Base-by-base conservation (phyloP, 495 filamentous ascomycete species). In the Clavariopsis aquatica region DNA sequence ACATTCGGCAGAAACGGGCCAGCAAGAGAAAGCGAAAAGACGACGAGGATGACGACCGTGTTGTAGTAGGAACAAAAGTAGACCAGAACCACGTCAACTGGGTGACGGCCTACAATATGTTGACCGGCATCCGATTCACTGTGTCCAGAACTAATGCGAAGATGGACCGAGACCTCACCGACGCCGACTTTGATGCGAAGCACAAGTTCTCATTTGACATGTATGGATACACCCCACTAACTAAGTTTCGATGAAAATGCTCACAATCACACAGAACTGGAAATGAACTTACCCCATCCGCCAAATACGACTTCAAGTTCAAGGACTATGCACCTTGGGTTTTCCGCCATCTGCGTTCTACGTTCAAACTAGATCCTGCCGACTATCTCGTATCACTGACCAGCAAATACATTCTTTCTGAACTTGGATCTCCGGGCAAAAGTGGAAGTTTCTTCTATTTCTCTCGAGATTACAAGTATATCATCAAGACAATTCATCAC, bases 261-360 rank as follows among this genome's bases (percentile, higher is more conserved):
- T 43, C 26, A 45, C 62, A 29, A 46, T 23, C 13, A 54, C 9
- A 23, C 69, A 92, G 90, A 70, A 96, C 93, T 63, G 94, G 94
- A 57, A 96, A 96, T 76, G 94, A 99, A 77, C 80, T 99, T 72
- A 96, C 95, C 19, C 94, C 94, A 22, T 96, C 93, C 58, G 93
- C 95, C 67, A 98, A 98, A 78, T 99, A 99, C 80, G 94, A 99
- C 78, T 99, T 98, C 85, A 99, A 99, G 75, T 99, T 99, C 80
- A 99, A 99, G 76, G 94, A 99, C 76, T 99, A 99, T 76, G 94
- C 94, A 19, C 94, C 94, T 29, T 98, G 93, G 93, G 94, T 99
- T 36, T 99, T 99, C 78, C 90, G 94, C 69, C 89, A 93, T 76
- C 82, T 99, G 60, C 89, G 94, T 56, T 81, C 88, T 19, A 91